Conservation (phyloP, 495 filamentous ascomycete species). For the Aspergillus steynii region DNA sequence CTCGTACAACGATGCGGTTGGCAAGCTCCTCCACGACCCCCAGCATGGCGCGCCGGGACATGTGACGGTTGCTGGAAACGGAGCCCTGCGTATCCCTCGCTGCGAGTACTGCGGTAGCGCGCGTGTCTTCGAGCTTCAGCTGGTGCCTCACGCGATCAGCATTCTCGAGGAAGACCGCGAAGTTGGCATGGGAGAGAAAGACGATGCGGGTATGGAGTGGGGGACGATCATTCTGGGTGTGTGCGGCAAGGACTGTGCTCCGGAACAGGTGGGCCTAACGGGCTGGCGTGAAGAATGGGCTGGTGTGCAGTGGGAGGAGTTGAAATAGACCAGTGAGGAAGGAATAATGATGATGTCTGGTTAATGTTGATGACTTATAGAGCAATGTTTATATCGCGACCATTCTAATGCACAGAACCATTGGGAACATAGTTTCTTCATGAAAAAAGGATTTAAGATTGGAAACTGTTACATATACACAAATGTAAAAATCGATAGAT, state of each 20-base stretch:
- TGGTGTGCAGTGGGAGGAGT: slow-evolving; percentile 96
- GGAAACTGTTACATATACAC: neutral
- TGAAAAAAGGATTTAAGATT: neutral
- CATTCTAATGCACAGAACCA: neutral
- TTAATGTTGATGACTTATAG: slow-evolving; percentile 1
- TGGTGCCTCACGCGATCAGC: slow-evolving; percentile 86
- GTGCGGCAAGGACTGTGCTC: slow-evolving; percentile 70
- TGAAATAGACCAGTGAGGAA: slow-evolving; percentile 13
- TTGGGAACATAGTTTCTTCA: neutral
- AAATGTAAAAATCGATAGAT: neutral
- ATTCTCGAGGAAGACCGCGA: slow-evolving; percentile 81
- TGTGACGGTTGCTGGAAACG: slow-evolving; percentile 31
- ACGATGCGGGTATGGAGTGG: slow-evolving; percentile 94
- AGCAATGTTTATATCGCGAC: neutral
- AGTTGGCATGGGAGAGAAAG: slow-evolving; percentile 48
- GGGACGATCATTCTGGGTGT: slow-evolving; percentile 91
- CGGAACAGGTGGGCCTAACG: slow-evolving; percentile 47
- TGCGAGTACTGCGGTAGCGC: slow-evolving; percentile 73
- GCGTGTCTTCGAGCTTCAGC: slow-evolving; percentile 88
- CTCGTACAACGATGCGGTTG: slow-evolving; percentile 70
- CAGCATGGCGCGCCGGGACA: slow-evolving; percentile 23
- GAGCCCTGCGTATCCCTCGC: slow-evolving; percentile 57
- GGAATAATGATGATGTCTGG: slow-evolving; percentile 6
- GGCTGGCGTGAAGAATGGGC: slow-evolving; percentile 93
- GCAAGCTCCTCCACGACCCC: slow-evolving; percentile 55